phyloP scores from a whole-genome alignment of 148 eudicot species.

The Fagopyrum esculentum region DNA sequence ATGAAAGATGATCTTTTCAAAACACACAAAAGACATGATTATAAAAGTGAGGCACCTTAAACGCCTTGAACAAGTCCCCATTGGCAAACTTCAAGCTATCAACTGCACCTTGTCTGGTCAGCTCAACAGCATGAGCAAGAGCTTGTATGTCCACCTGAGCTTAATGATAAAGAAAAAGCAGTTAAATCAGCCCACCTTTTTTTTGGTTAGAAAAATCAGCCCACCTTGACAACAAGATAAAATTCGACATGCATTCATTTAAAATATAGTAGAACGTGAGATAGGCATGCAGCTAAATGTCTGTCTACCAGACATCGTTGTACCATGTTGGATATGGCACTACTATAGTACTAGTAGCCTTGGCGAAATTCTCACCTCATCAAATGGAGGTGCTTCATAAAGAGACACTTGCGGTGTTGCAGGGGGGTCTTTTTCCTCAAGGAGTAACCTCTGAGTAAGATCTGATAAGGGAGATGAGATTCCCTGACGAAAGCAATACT shows the following conservation, averaged over 20 bases:
- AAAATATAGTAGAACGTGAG: not conserved
- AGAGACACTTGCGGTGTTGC: slow-evolving; percentile 68
- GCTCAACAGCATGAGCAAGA: slow-evolving; percentile 95
- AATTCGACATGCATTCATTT: not conserved
- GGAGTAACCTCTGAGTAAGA: slow-evolving; percentile 90
- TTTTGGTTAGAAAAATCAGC: not conserved
- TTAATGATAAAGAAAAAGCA: not conserved
- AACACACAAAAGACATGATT: not conserved
- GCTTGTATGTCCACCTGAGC: slow-evolving; percentile 90
- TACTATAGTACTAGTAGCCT: not conserved
- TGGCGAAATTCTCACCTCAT: slow-evolving; percentile 52
- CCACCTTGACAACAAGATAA: not conserved
- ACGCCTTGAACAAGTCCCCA: slow-evolving; percentile 78
- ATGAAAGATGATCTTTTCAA: not conserved
- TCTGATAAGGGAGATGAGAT: slow-evolving; percentile 77
- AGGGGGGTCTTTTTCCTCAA: slow-evolving; percentile 86
- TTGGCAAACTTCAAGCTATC: slow-evolving; percentile 86
- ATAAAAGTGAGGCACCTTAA: slow-evolving; percentile 44
- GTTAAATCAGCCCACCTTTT: not conserved
- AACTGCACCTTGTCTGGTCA: slow-evolving; percentile 87
- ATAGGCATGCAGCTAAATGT: not conserved
- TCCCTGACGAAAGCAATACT: slow-evolving; percentile 82
- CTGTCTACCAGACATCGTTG: not conserved
- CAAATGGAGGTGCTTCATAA: slow-evolving; percentile 79
- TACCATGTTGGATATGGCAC: not conserved